Conservation (phyloP, 2,329 filamentous ascomycete genomes). For the Alternaria solani region DNA sequence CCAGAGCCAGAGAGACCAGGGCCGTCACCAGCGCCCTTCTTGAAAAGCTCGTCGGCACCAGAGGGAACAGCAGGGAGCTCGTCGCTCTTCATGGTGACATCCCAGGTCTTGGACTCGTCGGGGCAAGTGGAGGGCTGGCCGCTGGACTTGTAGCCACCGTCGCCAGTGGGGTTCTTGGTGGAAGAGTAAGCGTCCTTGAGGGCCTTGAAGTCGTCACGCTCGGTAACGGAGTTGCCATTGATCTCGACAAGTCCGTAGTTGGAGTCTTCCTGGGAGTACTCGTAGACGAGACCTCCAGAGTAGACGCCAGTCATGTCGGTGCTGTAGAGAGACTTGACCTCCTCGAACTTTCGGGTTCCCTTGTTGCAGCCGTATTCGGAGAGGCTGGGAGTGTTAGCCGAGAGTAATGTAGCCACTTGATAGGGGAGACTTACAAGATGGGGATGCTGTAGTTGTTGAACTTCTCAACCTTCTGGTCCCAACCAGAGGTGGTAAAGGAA, state of each 20-base stretch:
- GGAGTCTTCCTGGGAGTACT: conserved; percentile 78
- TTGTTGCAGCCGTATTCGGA: conserved; percentile 93
- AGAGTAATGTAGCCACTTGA: neutral
- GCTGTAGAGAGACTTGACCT: conserved; percentile 81
- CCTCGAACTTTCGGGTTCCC: conserved; percentile 81
- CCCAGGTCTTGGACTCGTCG: conserved; percentile 62
- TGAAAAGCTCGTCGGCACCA: conserved; percentile 65
- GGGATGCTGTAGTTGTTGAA: conserved; percentile 87
- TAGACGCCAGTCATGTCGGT: conserved; percentile 86
- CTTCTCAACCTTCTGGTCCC: conserved; percentile 87
- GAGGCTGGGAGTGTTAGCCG: conserved; percentile 59
- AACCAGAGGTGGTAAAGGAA: conserved; percentile 74
- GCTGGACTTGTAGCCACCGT: conserved; percentile 67
- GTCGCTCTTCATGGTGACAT: conserved; percentile 57
- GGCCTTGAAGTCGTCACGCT: conserved; percentile 69
- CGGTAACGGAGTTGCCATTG: conserved; percentile 61
- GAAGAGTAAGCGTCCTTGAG: conserved; percentile 61
- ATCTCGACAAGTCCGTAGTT: conserved; percentile 79
- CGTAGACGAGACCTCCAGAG: conserved; percentile 95
- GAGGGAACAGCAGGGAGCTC: conserved; percentile 66
- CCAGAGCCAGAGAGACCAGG: conserved; percentile 64
- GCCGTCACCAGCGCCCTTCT: conserved; percentile 65
- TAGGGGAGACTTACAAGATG: conserved; percentile 66
- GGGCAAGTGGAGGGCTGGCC: conserved; percentile 65
- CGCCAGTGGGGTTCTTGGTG: conserved; percentile 61